Evolutionary conservation across 129 eudicot species (phyloP), one percentile per base, ranked within the genome.

Genomic region (Smallanthus sonchifolius): DNA sequence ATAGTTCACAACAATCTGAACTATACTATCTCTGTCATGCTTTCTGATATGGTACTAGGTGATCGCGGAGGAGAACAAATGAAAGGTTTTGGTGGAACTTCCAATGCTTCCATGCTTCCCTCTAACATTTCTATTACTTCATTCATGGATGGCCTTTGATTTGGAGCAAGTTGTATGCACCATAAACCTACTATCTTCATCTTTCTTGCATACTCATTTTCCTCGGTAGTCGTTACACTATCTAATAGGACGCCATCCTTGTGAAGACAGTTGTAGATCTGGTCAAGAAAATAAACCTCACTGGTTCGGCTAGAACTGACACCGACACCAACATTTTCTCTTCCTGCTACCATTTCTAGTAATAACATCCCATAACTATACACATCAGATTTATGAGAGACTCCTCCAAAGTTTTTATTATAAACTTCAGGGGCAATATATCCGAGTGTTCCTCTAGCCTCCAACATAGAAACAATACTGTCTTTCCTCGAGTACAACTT

Each of bases 401-500:
- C 30, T 24, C 30, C 1, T 24, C 30, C 30, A 24, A 24, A 24
- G 30, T 24, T 24, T 24, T 24, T 24, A 24, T 24, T 24, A 24
- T 24, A 24, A 24, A 24, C 1, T 24, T 24, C 30, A 0, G 30
- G 30, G 30, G 30, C 30, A 24, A 24, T 24, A 24, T 24, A 24
- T 7, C 83, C 82, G 4, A 78, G 52, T 0, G 81, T 81, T 8
- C 85, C 85, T 76, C 85, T 64, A 7, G 74, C 74, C 28, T 56
- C 85, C 39, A 54, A 2, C 69, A 71, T 81, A 8, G 85, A 81
- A 11, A 81, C 52, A 1, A 55, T 35, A 24, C 85, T 81, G 7
- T 81, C 75, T 51, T 81, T 44, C 19, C 45, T 69, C 1, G 63
- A 80, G 30, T 24, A 24, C 1, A 24, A 1, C 30, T 24, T 24